Evolutionary conservation across 2,329 filamentous ascomycete species (phyloP).

Genomic region (Penicillium capsulatum): DNA sequence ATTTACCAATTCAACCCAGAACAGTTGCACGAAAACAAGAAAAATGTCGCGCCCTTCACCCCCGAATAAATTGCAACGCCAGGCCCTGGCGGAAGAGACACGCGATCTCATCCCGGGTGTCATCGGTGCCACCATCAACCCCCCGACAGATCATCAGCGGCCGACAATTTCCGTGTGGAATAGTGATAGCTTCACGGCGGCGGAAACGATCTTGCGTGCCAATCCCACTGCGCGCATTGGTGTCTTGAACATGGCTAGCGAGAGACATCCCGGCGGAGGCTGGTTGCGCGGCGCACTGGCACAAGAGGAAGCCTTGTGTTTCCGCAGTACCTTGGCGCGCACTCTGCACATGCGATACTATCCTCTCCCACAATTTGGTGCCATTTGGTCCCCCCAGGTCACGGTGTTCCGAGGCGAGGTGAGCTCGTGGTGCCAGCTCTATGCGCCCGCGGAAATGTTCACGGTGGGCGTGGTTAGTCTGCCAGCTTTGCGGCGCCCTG

Average conservation of each 20-base stretch:
- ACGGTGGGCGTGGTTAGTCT: constrained; percentile 54
- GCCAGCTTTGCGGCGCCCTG: constrained; percentile 48
- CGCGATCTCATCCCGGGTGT: constrained; percentile 1
- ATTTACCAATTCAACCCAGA: no score
- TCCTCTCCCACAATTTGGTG: constrained; percentile 45
- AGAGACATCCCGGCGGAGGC: constrained; percentile 54
- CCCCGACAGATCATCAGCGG: neutral
- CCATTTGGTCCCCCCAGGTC: constrained; percentile 53
- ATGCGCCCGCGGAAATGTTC: constrained; percentile 31
- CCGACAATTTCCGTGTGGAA: constrained; percentile 7
- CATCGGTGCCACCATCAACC: constrained; percentile 1
- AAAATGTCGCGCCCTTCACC: neutral
- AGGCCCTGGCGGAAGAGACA: constrained; percentile 9
- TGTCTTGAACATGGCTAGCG: constrained; percentile 59
- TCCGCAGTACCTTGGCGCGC: constrained; percentile 43
- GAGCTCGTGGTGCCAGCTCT: constrained; percentile 5
- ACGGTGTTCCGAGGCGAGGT: constrained; percentile 49
- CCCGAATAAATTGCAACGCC: constrained; percentile 11
- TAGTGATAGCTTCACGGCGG: constrained; percentile 15
- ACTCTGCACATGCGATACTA: constrained; percentile 39
- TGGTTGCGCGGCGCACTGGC: constrained; percentile 56
- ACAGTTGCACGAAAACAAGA: no score
- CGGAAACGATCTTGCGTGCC: constrained; percentile 2
- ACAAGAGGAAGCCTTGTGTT: constrained; percentile 62
- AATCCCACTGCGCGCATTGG: constrained; percentile 22